These are phyloP conservation scores for Sporothrix protearum DNA, from an alignment of 2,329 filamentous ascomycete species.

Conservation along the genomic window DNA sequence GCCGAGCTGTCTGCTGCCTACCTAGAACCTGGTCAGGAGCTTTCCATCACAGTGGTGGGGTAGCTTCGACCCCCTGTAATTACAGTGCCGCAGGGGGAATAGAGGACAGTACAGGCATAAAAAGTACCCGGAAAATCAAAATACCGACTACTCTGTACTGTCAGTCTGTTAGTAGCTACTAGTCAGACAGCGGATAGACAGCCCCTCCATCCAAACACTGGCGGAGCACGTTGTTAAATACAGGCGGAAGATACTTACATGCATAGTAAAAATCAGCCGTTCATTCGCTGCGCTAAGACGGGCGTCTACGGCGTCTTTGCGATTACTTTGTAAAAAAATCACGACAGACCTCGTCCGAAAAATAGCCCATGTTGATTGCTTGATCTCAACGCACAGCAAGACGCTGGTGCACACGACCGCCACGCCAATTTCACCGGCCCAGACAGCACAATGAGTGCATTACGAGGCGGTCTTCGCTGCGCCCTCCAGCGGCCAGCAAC, in stretches of 20 bases:
- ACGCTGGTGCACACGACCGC: not conserved
- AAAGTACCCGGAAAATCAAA: conserved; percentile 19
- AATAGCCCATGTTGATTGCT: not conserved
- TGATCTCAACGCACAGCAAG: not conserved
- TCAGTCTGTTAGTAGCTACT: no score
- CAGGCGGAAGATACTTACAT: not conserved
- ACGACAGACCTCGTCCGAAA: not conserved
- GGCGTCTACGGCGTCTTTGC: no score
- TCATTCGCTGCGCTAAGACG: not conserved
- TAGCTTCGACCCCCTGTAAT: conserved; percentile 6
- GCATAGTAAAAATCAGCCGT: not conserved
- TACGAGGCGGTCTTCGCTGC: conserved; percentile 20
- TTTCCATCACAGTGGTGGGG: conserved; percentile 7
- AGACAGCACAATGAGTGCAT: conserved; percentile 14
- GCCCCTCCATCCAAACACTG: not conserved
- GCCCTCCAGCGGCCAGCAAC: conserved; percentile 6
- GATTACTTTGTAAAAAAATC: not conserved
- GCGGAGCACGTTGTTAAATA: not conserved
- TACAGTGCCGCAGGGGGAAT: not conserved
- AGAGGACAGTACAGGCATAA: not conserved
- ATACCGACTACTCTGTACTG: conserved; percentile 7
- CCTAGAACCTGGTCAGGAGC: not conserved
- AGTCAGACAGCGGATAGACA: not conserved
- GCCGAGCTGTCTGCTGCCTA: conserved; percentile 16
- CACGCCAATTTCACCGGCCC: not conserved